Percentiles rank a stretch among this genome's conserved stretches.
Conservation (phyloP, 1,284 basidiomycete species). For the Neonothopanus nambi region DNA sequence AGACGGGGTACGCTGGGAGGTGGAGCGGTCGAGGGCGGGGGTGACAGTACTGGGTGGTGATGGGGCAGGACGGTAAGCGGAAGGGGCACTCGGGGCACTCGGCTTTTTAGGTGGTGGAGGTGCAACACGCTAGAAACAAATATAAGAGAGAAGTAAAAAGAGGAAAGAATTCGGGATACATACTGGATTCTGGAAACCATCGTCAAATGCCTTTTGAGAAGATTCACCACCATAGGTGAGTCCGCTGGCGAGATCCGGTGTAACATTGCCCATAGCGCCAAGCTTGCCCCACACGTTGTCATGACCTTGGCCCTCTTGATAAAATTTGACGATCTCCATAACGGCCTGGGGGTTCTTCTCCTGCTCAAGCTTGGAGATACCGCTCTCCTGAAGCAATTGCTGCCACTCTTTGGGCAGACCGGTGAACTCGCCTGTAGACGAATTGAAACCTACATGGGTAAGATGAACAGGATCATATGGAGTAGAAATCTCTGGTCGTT, state of each 20-base stretch:
- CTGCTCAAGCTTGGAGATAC: slow-evolving; percentile 93
- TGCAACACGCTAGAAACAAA: slow-evolving; percentile 23
- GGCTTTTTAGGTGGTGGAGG: slow-evolving; percentile 54
- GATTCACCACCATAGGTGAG: slow-evolving; percentile 2
- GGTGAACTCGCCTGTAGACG: slow-evolving; percentile 96
- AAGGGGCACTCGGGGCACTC: slow-evolving; percentile 46
- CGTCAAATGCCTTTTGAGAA: slow-evolving; percentile 1
- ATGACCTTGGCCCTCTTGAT: slow-evolving; percentile 77
- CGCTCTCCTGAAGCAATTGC: slow-evolving; percentile 93
- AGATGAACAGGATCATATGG: slow-evolving; percentile 99
- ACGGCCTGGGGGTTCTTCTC: slow-evolving; percentile 98
- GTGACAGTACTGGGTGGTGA: slow-evolving; percentile 60
- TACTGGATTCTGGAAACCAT: slow-evolving; percentile 51
- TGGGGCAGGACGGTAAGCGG: slow-evolving; percentile 66
- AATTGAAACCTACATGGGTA: slow-evolving; percentile 99
- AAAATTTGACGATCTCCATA: slow-evolving; percentile 99
- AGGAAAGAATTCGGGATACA: slow-evolving; percentile 26
- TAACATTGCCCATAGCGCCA: slow-evolving; percentile 47
- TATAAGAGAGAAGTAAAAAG: slow-evolving; percentile 3
- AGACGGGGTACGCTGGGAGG: slow-evolving; percentile 65
- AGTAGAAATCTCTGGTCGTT: slow-evolving; percentile 93
- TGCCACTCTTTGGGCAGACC: slow-evolving; percentile 99
- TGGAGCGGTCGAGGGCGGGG: slow-evolving; percentile 72
- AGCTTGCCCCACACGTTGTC: slow-evolving; percentile 81
- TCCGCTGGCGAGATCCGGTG: slow-evolving; percentile 10